Conservation (phyloP, 768 basidiomycete genomes). For the Leccinum sublutescens region DNA sequence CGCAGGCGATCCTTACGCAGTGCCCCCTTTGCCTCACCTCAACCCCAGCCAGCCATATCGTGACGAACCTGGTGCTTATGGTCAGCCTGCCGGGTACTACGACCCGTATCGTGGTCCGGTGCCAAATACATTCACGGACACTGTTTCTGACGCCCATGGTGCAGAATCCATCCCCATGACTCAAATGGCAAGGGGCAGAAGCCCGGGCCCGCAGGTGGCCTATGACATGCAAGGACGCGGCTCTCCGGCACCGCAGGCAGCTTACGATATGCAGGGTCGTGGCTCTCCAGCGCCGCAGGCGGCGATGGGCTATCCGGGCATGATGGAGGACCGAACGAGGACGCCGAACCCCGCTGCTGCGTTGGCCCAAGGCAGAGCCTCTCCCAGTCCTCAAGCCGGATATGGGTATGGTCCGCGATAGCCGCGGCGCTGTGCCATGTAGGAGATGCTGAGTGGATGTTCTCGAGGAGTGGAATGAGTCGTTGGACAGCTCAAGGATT, state of each 20-base stretch:
- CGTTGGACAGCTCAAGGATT: slow-evolving; percentile 15
- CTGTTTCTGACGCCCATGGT: slow-evolving; percentile 28
- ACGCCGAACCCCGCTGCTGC: slow-evolving; percentile 28
- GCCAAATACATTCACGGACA: slow-evolving; percentile 58
- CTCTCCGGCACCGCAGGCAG: slow-evolving; percentile 43
- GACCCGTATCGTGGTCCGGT: slow-evolving; percentile 83
- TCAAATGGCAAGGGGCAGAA: slow-evolving; percentile 46
- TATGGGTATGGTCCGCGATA: slow-evolving; percentile 41
- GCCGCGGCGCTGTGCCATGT: background rate
- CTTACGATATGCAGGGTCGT: slow-evolving; percentile 37
- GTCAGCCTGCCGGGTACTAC: slow-evolving; percentile 51
- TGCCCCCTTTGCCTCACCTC: slow-evolving; percentile 77
- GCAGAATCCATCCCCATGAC: slow-evolving; percentile 76
- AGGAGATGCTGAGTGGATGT: slow-evolving; percentile 9
- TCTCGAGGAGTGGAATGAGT: slow-evolving; percentile 8
- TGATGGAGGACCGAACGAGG: slow-evolving; percentile 27
- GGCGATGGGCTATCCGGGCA: slow-evolving; percentile 35
- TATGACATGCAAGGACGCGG: slow-evolving; percentile 38
- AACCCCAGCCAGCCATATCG: slow-evolving; percentile 76
- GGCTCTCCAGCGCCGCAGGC: slow-evolving; percentile 44
- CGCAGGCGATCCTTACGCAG: slow-evolving; percentile 68
- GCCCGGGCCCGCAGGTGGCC: slow-evolving; percentile 43
- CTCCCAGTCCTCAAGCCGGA: slow-evolving; percentile 47
- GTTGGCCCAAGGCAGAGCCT: slow-evolving; percentile 33
- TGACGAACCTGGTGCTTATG: slow-evolving; percentile 58